Base-by-base conservation (phyloP, 768 basidiomycete genomes). In the Auriscalpium orientale region DNA sequence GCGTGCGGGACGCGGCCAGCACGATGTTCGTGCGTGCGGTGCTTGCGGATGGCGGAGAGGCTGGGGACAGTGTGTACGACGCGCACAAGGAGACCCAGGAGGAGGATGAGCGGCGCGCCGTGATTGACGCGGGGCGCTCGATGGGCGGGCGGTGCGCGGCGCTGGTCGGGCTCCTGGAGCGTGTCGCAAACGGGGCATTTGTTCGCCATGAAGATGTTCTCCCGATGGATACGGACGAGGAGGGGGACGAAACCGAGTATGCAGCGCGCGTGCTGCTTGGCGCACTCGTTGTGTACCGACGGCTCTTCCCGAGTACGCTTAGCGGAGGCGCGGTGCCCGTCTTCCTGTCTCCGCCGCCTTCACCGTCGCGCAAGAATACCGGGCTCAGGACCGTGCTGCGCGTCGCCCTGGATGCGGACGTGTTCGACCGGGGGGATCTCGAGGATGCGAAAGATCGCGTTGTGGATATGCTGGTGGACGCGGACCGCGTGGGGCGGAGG, bases 401-500 rank as follows among this genome's bases (percentile, higher is more conserved):
- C 57, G 72, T 74, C 13, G 77, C 76, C 35, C 71, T 91, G 40
- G 88, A 84, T 21, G 74, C 72, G 38, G 68, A 66, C 21, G 79
- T 77, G 51, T 82, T 83, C 63, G 65, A 69, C 64, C 65, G 75
- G 54, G 73, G 68, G 54, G 79, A 74, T 62, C 77, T 79, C 60
- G 89, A 91, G 67, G 87, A 90, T 57, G 88, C 87, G 48, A 76
- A 84, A 55, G 89, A 91, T 68, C 71, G 76, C n/a, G 83, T 83
- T 37, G 86, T 89, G 48, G 89, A 91, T 71, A 74, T 85, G 74
- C 74, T 90, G 48, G 75, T 79, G 4, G 72, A 71, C 53, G 51
- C 46, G 46, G 56, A 61, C 20, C 43, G 61, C 51, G 59, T 48
- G 45, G 57, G 46, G 22, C 54, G 59, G 58, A 50, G 61, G 56